phyloP scores from a whole-genome alignment of 306 rosid genomes.

The Ziziphus jujuba region DNA sequence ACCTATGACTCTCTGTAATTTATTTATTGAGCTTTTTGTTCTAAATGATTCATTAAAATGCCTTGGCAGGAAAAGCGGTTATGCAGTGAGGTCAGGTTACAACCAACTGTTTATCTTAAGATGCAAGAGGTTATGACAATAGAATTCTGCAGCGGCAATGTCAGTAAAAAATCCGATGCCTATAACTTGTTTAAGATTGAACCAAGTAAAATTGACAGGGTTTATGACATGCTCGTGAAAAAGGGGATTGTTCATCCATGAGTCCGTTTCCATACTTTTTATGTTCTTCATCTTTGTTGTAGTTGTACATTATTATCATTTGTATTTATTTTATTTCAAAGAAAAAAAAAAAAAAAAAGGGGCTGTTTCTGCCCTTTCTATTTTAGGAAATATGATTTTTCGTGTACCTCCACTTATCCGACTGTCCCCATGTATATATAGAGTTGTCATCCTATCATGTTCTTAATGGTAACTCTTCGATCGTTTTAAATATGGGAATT shows the following conservation, averaged over 20 bases:
- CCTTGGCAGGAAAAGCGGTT: conserved; percentile 76
- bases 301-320: conserved; percentile 12
- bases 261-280: conserved; percentile 5
- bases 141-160: conserved; percentile 55
- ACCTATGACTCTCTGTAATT: neutral
- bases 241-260: conserved; percentile 82
- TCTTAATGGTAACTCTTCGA: too few relatives aligned
- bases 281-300: neutral
- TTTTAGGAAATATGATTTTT: too few relatives aligned
- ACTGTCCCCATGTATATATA: too few relatives aligned
- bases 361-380: too few relatives aligned
- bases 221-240: conserved; percentile 81
- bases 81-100: conserved; percentile 60
- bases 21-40: neutral
- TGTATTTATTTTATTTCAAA: conserved; percentile 18
- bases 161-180: conserved; percentile 68
- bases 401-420: too few relatives aligned
- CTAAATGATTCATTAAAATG: conserved; percentile 12
- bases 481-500: too few relatives aligned
- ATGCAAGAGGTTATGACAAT: conserved; percentile 74
- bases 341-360: conserved; percentile 1
- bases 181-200: conserved; percentile 79
- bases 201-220: conserved; percentile 61
- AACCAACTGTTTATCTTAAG: conserved; percentile 64
- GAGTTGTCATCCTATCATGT: too few relatives aligned